Conservation (phyloP, 129 eudicot species). For the Deinandra increscens region DNA sequence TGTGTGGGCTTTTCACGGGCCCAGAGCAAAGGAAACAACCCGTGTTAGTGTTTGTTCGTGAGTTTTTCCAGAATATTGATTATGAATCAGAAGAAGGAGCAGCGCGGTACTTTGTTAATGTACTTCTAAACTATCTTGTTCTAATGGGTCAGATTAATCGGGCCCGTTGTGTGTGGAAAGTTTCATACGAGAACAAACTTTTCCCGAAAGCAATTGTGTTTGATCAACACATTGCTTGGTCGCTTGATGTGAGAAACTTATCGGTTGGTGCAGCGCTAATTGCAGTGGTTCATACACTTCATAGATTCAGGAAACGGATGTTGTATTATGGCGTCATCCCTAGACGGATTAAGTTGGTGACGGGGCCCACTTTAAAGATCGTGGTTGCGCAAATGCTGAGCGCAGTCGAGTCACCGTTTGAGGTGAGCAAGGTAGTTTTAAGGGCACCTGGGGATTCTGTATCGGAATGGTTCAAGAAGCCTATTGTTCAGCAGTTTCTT, state of each 20-base stretch:
- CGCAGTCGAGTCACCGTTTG: conserved; percentile 88
- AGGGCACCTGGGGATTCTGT: conserved; percentile 99
- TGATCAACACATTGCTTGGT: conserved; percentile 99
- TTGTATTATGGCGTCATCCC: conserved; percentile 96
- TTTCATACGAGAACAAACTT: conserved; percentile 90
- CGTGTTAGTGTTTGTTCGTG: conserved; percentile 81
- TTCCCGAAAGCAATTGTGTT: conserved; percentile 97
- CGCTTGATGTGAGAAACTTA: conserved; percentile 93
- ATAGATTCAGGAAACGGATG: conserved; percentile 94
- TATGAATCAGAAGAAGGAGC: conserved; percentile 94
- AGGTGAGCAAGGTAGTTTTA: conserved; percentile 94
- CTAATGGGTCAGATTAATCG: conserved; percentile 98
- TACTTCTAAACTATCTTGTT: conserved; percentile 89
- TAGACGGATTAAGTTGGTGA: conserved; percentile 84
- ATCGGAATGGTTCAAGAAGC: conserved; percentile 96
- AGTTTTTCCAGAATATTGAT: conserved; percentile 88
- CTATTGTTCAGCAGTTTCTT: conserved; percentile 94
- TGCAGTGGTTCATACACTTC: conserved; percentile 97
- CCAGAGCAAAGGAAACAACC: conserved; percentile 95
- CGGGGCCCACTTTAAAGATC: conserved; percentile 91
- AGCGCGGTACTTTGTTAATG: conserved; percentile 87
- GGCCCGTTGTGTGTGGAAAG: conserved; percentile 98
- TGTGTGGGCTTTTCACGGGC: conserved; percentile 96
- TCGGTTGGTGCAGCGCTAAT: conserved; percentile 96
- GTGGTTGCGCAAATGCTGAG: conserved; percentile 80